phyloP scores from a whole-genome alignment of 1,284 basidiomycete genomes.

The Rhodotorula sp. region DNA sequence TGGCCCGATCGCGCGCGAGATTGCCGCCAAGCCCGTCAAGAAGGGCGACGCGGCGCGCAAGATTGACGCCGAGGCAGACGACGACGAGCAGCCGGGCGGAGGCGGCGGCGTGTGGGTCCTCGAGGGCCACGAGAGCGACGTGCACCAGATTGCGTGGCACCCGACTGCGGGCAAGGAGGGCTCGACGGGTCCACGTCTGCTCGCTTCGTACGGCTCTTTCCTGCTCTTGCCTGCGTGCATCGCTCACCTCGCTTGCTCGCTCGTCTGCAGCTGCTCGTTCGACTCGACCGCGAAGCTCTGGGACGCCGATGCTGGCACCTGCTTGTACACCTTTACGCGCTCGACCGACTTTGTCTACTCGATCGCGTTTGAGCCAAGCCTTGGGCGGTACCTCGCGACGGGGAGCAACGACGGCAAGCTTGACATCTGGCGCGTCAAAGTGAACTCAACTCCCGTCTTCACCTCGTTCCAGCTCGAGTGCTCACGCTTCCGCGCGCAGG shows the following conservation, averaged over 20 bases:
- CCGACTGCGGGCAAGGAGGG: slow-evolving; percentile 55
- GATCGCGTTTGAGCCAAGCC: slow-evolving; percentile 38
- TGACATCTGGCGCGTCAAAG: slow-evolving; percentile 41
- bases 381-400: slow-evolving; percentile 43
- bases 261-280: slow-evolving; percentile 64
- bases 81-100: slow-evolving; percentile 9
- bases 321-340: slow-evolving; percentile 63
- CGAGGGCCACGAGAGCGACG: slow-evolving; percentile 62
- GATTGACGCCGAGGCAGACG: slow-evolving; percentile 32
- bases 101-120: slow-evolving; percentile 38
- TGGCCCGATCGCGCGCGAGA: slow-evolving; percentile 52
- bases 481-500: slow-evolving; percentile 16
- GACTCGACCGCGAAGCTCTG: slow-evolving; percentile 72
- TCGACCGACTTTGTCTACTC: slow-evolving; percentile 45
- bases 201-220: slow-evolving; percentile 62
- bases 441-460: not conserved
- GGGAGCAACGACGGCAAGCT: slow-evolving; percentile 44
- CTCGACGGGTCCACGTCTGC: slow-evolving; percentile 60
- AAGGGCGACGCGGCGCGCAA: slow-evolving; percentile 28
- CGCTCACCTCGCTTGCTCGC: not conserved
- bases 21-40: slow-evolving; percentile 33
- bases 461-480: not conserved
- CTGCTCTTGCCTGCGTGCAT: not conserved
- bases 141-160: slow-evolving; percentile 73
- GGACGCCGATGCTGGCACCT: slow-evolving; percentile 72